Conservation (phyloP, 805 yeast genomes). For the Geotrichum ghanense region DNA sequence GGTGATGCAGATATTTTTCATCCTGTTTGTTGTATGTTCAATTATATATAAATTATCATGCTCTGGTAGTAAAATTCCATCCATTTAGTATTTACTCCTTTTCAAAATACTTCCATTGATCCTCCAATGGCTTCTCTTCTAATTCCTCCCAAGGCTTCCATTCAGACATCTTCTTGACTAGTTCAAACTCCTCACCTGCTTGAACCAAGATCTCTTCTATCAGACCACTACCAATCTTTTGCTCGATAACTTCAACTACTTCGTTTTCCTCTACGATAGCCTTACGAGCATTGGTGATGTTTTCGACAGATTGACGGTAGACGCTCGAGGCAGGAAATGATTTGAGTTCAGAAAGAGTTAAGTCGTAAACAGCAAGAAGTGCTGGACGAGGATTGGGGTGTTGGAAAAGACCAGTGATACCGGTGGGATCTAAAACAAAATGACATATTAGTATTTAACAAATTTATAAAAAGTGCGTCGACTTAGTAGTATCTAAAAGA, state of each 20-base stretch:
- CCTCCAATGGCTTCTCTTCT: constrained; percentile 67
- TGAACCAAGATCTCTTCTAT: constrained; percentile 75
- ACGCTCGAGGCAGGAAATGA: constrained; percentile 65
- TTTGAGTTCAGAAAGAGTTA: constrained; percentile 49
- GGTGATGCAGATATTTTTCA: no score
- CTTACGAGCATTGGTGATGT: constrained; percentile 59
- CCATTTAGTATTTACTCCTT: constrained; percentile 28
- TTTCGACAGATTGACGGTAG: constrained; percentile 63
- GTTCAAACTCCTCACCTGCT: constrained; percentile 67
- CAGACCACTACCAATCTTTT: constrained; percentile 67
- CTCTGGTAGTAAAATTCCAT: neutral
- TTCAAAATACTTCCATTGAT: constrained; percentile 78
- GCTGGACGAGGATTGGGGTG: constrained; percentile 83
- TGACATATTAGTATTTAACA: no score
- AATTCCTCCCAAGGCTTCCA: constrained; percentile 73
- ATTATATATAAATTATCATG: constrained; percentile 1
- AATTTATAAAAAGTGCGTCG: no score
- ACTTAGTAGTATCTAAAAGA: no score
- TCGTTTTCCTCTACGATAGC: constrained; percentile 52
- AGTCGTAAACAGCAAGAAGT: constrained; percentile 54
- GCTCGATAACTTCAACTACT: constrained; percentile 54
- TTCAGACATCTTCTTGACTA: constrained; percentile 55
- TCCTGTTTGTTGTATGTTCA: neutral
- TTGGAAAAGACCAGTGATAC: constrained; percentile 63
- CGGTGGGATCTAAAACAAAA: constrained; percentile 62